phyloP scores from a whole-genome alignment of 1,284 basidiomycete genomes.

The Melampsora larici-populina region DNA sequence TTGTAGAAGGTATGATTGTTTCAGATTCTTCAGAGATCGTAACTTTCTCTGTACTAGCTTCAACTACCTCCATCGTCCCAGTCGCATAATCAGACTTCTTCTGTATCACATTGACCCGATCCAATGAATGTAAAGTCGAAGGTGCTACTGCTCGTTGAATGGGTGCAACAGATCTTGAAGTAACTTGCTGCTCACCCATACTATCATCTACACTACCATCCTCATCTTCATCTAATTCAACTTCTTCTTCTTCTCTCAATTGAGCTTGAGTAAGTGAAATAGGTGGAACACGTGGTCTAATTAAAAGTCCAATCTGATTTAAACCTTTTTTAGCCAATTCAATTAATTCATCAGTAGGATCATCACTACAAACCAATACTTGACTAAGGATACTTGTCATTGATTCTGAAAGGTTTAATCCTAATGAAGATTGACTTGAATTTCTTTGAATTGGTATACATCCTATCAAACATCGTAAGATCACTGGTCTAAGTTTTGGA shows the following conservation, averaged over 20 bases:
- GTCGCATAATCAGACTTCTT: too few species aligned
- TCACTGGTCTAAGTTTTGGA: not conserved
- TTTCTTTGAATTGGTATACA: conserved; percentile 12
- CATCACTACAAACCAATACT: not conserved
- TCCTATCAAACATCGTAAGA: conserved; percentile 7
- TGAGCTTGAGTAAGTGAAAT: conserved; percentile 15
- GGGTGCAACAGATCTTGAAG: too few species aligned
- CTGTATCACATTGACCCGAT: too few species aligned
- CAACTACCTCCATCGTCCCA: too few species aligned
- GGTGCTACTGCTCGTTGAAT: too few species aligned
- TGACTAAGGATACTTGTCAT: not conserved
- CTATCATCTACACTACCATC: too few species aligned
- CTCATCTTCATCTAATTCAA: not conserved
- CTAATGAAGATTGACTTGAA: not conserved
- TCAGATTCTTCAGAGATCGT: too few species aligned
- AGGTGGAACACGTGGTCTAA: conserved; percentile 14
- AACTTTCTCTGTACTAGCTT: too few species aligned
- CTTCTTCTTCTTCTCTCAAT: conserved; percentile 2
- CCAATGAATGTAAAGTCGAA: too few species aligned
- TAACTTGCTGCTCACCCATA: too few species aligned
- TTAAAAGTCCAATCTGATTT: not conserved
- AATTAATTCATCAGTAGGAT: not conserved
- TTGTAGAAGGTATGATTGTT: too few species aligned
- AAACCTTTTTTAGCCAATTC: conserved; percentile 2
- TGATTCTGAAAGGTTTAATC: conserved; percentile 13